Evolutionary conservation across 148 eudicot genomes (phyloP).

Genomic region (Mesembryanthemum crystallinum): DNA sequence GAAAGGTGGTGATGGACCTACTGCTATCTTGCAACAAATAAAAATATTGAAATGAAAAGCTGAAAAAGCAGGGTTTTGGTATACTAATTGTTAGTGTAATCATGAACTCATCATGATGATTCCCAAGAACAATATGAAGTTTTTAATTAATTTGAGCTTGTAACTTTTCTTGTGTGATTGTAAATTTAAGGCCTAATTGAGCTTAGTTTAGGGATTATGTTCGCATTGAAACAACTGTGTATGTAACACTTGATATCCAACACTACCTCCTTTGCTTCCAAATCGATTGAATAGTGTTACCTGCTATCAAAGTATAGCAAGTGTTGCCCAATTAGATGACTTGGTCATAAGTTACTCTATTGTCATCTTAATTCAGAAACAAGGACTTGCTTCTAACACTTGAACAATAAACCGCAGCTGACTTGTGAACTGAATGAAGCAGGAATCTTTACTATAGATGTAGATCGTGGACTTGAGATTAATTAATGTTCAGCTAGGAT

Average conservation of each 20-base stretch:
- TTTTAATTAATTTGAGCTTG: no score
- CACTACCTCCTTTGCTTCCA: no score
- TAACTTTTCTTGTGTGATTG: neutral
- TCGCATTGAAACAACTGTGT: neutral
- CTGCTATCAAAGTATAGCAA: no score
- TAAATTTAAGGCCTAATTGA: neutral
- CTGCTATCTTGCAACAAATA: no score
- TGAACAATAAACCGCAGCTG: neutral
- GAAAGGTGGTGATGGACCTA: no score
- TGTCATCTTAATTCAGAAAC: neutral
- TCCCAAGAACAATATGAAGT: neutral
- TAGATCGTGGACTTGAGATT: neutral
- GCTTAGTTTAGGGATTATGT: neutral
- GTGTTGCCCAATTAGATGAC: no score
- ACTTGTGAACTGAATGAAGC: neutral
- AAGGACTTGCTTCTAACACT: neutral
- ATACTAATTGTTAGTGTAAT: neutral
- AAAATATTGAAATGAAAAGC: no score
- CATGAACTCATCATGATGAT: neutral
- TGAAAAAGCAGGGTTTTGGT: neutral
- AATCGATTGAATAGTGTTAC: no score
- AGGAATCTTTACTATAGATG: neutral
- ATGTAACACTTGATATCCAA: no score
- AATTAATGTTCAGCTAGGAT: neutral
- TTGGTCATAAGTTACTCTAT: neutral